Percentiles rank a stretch among this genome's conserved stretches.
Conservation (phyloP, 2,329 filamentous ascomycete genomes). For the Penicillium sp. region DNA sequence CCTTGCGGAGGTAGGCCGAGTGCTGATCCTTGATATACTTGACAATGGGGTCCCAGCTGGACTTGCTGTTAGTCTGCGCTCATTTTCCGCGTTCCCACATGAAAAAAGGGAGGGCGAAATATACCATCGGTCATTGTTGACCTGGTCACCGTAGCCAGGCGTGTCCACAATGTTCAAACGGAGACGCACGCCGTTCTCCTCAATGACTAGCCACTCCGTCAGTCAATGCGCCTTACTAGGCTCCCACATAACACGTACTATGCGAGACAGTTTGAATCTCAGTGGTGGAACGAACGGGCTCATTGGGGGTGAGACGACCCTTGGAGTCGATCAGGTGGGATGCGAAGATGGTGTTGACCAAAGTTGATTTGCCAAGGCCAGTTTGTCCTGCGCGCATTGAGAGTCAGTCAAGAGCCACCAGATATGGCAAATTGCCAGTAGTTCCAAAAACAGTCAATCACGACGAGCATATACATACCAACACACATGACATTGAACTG, state of each 20-base stretch:
- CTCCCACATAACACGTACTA: constrained; percentile 47
- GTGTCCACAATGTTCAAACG: constrained; percentile 99
- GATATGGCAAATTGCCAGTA: neutral
- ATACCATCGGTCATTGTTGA: constrained; percentile 97
- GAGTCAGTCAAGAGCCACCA: constrained; percentile 29
- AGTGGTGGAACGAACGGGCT: constrained; percentile 90
- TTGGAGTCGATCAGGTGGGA: constrained; percentile 99
- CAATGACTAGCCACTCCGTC: constrained; percentile 63
- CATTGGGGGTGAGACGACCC: constrained; percentile 86
- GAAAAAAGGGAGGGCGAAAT: neutral
- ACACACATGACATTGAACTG: constrained; percentile 99
- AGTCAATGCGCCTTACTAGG: constrained; percentile 9
- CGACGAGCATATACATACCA: constrained; percentile 63
- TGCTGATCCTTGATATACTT: constrained; percentile 99
- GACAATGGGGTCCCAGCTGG: constrained; percentile 95
- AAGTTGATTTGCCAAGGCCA: constrained; percentile 94
- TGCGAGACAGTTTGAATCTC: constrained; percentile 98
- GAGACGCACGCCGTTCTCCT: constrained; percentile 97
- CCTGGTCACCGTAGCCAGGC: constrained; percentile 94
- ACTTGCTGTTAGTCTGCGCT: constrained; percentile 21
- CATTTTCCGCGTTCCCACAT: neutral
- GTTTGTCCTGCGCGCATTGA: constrained; percentile 73
- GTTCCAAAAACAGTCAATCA: neutral
- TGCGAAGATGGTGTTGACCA: constrained; percentile 99
- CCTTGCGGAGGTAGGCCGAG: constrained; percentile 97